Percentiles rank a stretch among this genome's conserved stretches.
phyloP scores from a whole-genome alignment of 805 yeast species.

The Wickerhamomyces rabaulensis region DNA sequence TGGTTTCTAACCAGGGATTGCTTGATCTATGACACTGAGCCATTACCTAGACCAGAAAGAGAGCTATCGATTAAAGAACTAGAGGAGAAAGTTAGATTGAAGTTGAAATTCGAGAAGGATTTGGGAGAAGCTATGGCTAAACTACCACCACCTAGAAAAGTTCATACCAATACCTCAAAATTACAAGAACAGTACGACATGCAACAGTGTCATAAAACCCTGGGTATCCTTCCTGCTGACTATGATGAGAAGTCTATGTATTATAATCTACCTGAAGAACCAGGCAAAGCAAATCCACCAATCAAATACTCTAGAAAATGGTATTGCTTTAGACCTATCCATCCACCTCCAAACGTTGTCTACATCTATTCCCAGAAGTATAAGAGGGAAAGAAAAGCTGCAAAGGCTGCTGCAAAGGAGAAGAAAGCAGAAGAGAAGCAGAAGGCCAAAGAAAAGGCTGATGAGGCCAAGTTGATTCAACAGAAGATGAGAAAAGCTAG shows the following conservation, averaged over 20 bases:
- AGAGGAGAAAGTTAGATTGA: not conserved
- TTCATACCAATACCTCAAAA: no score
- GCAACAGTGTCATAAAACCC: not conserved
- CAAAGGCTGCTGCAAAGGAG: not conserved
- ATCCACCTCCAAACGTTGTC: not conserved
- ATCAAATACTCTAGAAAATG: not conserved
- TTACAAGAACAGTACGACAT: not conserved
- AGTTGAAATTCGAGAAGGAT: not conserved
- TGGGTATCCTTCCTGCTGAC: not conserved
- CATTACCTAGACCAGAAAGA: not conserved
- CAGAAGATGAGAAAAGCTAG: not conserved
- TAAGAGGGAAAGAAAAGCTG: not conserved
- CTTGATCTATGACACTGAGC: not conserved
- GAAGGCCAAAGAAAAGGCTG: not conserved
- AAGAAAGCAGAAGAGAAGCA: not conserved
- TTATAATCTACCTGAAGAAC: not conserved
- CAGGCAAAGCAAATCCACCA: not conserved
- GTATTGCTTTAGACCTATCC: not conserved
- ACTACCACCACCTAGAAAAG: not conserved
- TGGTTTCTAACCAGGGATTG: not conserved
- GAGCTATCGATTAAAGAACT: not conserved
- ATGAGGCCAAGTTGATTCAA: not conserved
- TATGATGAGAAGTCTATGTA: not conserved
- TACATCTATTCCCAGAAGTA: not conserved
- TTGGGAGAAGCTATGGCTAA: not conserved